Base-by-base conservation (phyloP, 306 rosid species). In the Vigna mungo region DNA sequence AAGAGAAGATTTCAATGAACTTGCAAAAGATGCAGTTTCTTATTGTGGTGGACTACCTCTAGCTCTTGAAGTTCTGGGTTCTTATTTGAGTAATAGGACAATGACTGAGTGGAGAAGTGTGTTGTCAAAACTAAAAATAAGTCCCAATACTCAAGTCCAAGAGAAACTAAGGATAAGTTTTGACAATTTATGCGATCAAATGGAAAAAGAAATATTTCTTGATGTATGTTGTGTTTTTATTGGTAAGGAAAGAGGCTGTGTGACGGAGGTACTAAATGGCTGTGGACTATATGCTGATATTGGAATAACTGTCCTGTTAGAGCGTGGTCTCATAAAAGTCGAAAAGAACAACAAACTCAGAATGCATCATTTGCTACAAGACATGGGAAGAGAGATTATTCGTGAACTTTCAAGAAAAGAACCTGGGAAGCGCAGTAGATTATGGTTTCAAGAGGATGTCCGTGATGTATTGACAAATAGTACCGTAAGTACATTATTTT, bases 191-290 rank as follows among this genome's bases (percentile, higher is more conserved):
- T 34, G 37, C 5, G 37, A 34, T 34, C 37, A 34, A 34, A 43
- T 43, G 48, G 48, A 43, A 43, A 43, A 43, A 13, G 80, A 78
- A 18, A 82, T 82, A 54, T 85, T 85, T 5, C 82, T 79, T 32
- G 86, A 85, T 20, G 25, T 85, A 46, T 65, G 77, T 1, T 82
- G 82, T 56, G 79, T 78, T 68, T 82, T 85, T 41, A 65, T 75
- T 17, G 86, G 84, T 14, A 63, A 68, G 78, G 43, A 78, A 2
- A 54, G 4, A 10, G 25, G 39, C 0, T 16, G 58, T 1, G 88
- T 79, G 0, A 69, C 17, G 1, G 1, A 71, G 5, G 49, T 79
- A 30, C 7, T 82, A 3, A 69, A 82, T 20, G 84, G 82, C 0
- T 85, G 84, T 71, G 82, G 74, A 2, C 49, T 75, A 1, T 65